Percentiles rank a stretch among this genome's conserved stretches.
Conservation (phyloP, 2,329 filamentous ascomycete genomes). For the Tolypocladium album region DNA sequence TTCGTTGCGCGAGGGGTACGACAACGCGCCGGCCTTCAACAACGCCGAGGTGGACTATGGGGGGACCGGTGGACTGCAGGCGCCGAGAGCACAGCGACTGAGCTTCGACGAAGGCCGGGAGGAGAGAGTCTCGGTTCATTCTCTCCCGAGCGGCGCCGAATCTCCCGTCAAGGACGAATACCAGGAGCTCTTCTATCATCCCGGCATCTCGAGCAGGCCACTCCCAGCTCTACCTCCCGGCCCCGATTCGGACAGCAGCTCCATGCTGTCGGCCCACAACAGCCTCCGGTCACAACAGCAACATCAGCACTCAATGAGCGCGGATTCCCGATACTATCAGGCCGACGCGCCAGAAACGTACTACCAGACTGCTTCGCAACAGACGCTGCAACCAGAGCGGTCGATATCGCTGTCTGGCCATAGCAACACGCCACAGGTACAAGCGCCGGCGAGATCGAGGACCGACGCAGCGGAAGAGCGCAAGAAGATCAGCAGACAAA, state of each 20-base stretch:
- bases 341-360: constrained; percentile 39
- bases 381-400: constrained; percentile 44
- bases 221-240: constrained; percentile 52
- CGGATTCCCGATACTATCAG: constrained; percentile 29
- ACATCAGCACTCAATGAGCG: constrained; percentile 37
- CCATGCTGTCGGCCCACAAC: constrained; percentile 35
- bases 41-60: constrained; percentile 74
- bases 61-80: constrained; percentile 79
- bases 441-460: constrained; percentile 80
- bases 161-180: constrained; percentile 63
- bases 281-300: constrained; percentile 31
- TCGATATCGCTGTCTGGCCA: constrained; percentile 79
- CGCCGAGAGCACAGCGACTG: constrained; percentile 60
- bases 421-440: constrained; percentile 66
- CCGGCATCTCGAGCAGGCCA: constrained; percentile 58
- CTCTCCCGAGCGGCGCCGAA: constrained; percentile 49
- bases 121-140: constrained; percentile 53
- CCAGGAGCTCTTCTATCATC: constrained; percentile 89
- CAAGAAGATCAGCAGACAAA: constrained; percentile 41
- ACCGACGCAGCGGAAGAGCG: constrained; percentile 78
- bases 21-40: constrained; percentile 29
- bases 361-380: constrained; percentile 24
- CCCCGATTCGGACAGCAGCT: constrained; percentile 50
- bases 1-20: constrained; percentile 14
- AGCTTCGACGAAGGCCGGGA: constrained; percentile 86